These are phyloP conservation scores for Leccinum pallidistipes DNA, from an alignment of 1,284 basidiomycete genomes.

Conservation along the genomic window DNA sequence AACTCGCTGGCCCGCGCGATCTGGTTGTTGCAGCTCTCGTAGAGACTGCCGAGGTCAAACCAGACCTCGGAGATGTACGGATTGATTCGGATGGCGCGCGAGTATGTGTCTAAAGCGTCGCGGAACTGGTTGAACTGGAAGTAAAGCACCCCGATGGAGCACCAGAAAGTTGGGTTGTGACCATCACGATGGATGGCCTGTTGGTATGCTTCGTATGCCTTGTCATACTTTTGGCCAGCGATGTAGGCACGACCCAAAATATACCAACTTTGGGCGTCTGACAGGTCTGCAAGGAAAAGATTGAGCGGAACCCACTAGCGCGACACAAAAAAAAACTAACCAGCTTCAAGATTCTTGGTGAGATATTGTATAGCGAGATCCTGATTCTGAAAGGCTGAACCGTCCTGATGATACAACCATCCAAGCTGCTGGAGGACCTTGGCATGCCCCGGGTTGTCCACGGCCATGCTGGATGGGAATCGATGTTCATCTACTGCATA, in stretches of 20 bases:
- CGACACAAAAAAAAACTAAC: constrained; percentile 44
- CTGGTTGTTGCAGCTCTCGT: constrained; percentile 99
- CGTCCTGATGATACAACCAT: constrained; percentile 96
- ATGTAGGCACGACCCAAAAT: constrained; percentile 97
- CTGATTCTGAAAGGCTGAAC: constrained; percentile 93
- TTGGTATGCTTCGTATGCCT: constrained; percentile 99
- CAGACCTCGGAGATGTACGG: constrained; percentile 99
- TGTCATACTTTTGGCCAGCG: constrained; percentile 99
- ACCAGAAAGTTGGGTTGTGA: constrained; percentile 99
- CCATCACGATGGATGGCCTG: constrained; percentile 99
- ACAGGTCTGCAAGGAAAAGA: constrained; percentile 60
- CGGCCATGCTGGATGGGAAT: constrained; percentile 64
- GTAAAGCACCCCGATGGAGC: constrained; percentile 98
- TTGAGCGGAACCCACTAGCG: constrained; percentile 5
- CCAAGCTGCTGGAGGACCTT: constrained; percentile 98
- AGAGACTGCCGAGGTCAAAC: constrained; percentile 97
- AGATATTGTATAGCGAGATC: constrained; percentile 92
- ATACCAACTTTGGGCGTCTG: constrained; percentile 98
- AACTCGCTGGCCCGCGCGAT: constrained; percentile 91
- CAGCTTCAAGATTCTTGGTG: constrained; percentile 92
- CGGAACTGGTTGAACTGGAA: constrained; percentile 99
- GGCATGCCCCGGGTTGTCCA: constrained; percentile 91
- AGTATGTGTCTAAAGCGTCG: constrained; percentile 97
- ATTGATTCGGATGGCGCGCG: constrained; percentile 96
- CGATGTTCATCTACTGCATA: constrained; percentile 2